Base-by-base conservation (phyloP, 768 basidiomycete species). In the Kwoniella sp. region DNA sequence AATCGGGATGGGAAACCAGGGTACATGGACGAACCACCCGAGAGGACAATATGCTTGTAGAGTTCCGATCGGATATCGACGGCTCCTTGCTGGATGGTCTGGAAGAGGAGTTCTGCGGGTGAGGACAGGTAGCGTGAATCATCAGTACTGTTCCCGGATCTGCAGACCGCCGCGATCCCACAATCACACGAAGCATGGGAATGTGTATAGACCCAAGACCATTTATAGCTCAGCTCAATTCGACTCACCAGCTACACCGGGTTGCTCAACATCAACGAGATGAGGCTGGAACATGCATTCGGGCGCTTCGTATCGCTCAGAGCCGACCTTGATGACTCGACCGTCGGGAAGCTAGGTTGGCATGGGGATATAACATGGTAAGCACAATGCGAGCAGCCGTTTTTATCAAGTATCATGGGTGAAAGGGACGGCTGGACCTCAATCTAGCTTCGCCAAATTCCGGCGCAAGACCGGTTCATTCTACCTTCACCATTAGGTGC, bases 241-340 rank as follows among this genome's bases (percentile, higher is more conserved):
- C n/a, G n/a, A 55, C 64, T 47, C 62, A 91, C 91, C 91, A 82
- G 94, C 94, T 53, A 97, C 88, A 49, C 95, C 95, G 6, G 92
- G 92, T 77, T 96, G 94, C 79, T 99, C 96, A 51, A 98, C 83
- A 73, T 99, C 95, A 50, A 98, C 93, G 2, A 99, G 85, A 80
- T 95, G 91, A 22, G 96, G 96, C 79, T 99, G 95, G 88, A 99
- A 98, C 92, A 98, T 93, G 82, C 96, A 98, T 82, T 99, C 96
- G 5, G 96, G 95, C 13, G 95, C 96, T 81, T 98, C 95, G 77
- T 97, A 99, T 13, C 96, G 90, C 79, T 99, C 96, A 0, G 93
- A 92, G 27, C 95, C 96, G 65, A 98, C 92, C 84, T 95, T 96
- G 85, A 98, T 96, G 15, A 84, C 86, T 58, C 96, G 90, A 0